Conservation (phyloP, 208 protist species). For the Plasmodiophora brassicae region DNA sequence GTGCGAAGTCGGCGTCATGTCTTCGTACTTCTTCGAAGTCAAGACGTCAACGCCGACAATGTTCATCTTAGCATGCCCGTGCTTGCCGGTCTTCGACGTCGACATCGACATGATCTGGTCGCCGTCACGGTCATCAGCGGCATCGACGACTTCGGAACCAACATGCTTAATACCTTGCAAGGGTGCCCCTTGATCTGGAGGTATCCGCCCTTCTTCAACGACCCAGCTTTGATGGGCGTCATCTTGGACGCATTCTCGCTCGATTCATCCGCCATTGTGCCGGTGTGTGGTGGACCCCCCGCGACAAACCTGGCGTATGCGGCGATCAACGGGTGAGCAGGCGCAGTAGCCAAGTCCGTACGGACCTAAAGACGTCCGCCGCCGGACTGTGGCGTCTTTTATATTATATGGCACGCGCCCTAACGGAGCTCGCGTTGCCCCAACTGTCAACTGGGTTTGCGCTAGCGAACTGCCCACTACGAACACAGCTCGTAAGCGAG, state of each 20-base stretch:
- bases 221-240: conserved; percentile 27
- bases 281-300: too few species aligned
- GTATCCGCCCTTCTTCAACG: conserved; percentile 64
- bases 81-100: conserved; percentile 97
- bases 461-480: too few species aligned
- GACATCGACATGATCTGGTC: conserved; percentile 83
- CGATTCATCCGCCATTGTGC: too few species aligned
- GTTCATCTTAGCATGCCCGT: conserved; percentile 96
- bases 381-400: too few species aligned
- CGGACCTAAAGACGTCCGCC: too few species aligned
- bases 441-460: too few species aligned
- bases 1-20: conserved; percentile 90
- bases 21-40: conserved; percentile 94
- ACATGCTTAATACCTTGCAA: conserved; percentile 83
- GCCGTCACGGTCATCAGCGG: background rate
- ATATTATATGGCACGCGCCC: too few species aligned
- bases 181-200: conserved; percentile 74
- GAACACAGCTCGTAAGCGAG: too few species aligned
- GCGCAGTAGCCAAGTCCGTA: too few species aligned
- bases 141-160: background rate
- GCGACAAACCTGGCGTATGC: too few species aligned
- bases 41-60: conserved; percentile 95
- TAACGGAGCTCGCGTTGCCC: too few species aligned
- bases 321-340: too few species aligned
- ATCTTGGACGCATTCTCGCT: background rate